phyloP scores from a whole-genome alignment of 805 yeast genomes.

The Kurtzmaniella fragi region DNA sequence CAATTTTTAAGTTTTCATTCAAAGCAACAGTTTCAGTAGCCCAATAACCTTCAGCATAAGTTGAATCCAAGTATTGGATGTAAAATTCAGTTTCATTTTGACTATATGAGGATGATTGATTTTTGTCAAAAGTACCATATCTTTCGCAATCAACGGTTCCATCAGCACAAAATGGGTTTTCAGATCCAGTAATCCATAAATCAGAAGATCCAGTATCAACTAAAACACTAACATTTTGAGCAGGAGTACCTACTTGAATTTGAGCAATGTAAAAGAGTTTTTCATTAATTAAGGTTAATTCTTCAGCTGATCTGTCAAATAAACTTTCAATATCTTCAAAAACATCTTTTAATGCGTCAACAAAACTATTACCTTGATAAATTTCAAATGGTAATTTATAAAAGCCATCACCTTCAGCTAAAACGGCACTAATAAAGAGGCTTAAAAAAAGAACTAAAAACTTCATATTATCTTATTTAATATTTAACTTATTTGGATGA shows the following conservation, averaged over 20 bases:
- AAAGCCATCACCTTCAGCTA: too few relatives aligned
- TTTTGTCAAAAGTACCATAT: constrained; percentile 15
- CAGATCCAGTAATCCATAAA: constrained; percentile 22
- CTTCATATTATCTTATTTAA: too few relatives aligned
- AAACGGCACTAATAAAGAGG: too few relatives aligned
- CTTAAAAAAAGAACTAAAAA: too few relatives aligned
- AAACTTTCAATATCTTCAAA: too few relatives aligned
- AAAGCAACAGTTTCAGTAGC: constrained; percentile 12
- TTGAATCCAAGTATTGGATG: constrained; percentile 12
- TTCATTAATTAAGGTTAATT: constrained; percentile 4
- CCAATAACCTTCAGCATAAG: constrained; percentile 13
- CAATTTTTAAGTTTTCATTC: constrained; percentile 6
- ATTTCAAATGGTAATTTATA: too few relatives aligned
- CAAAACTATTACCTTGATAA: too few relatives aligned
- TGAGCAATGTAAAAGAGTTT: constrained; percentile 12
- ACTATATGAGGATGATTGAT: constrained; percentile 12
- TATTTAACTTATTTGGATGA: too few relatives aligned
- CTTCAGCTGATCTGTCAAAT: constrained; percentile 4
- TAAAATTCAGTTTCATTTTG: constrained; percentile 6
- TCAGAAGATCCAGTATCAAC: constrained; percentile 31
- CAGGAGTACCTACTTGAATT: constrained; percentile 16
- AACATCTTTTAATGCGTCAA: too few relatives aligned
- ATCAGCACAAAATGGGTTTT: constrained; percentile 16
- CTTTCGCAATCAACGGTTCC: constrained; percentile 16
- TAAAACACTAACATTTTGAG: constrained; percentile 16